Base-by-base conservation (phyloP, 805 yeast genomes). In the Nakazawaea siamensis region DNA sequence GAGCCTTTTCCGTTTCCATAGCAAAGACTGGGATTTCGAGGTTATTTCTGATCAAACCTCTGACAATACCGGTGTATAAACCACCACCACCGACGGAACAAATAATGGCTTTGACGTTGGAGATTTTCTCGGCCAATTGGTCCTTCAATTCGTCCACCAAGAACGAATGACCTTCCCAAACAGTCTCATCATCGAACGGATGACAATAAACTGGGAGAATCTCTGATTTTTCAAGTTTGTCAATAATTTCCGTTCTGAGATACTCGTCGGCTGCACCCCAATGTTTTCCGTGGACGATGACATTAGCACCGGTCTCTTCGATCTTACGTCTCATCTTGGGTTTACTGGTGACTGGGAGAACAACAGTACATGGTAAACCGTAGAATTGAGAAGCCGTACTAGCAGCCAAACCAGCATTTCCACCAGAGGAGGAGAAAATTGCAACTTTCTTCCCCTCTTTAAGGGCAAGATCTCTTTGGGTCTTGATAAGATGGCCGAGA, bases 61-160 rank as follows among this genome's bases (percentile, higher is more conserved):
- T 46, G 38, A 64, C 60, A 2, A 73, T 51, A 4, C 80, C 78
- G 44, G 68, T 66, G 52, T 69, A 71, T 18, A 73, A 53, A 0
- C 78, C 78, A 12, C 78, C 78, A 6, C 78, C 79, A 5, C 78
- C 78, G 29, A 70, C 64, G 16, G 76, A 70, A 46, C 77, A 70
- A 1, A 68, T 70, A 20, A 70, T 56, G 0, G 68, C 75, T 41
- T 60, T 66, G 16, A 72, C 39, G n/a, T 37, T 17, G 18, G 24
- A 13, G 3, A 51, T 45, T 5, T 29, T 4, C 7, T 31, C 31
- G 11, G 35, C 37, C 5, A 37, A 18, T 24, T 37, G 39, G 11
- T 27, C 6, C 5, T 45, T 46, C 10, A 70, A 55, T 41, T 62
- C 78, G 47, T 64, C 73, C 11, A 74, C 51, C 43, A 70, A 47